A percentile compares a stretch with the other conserved stretches of the same genome.
Evolutionary conservation across 225 moss, liverwort and hornwort genomes (phyloP).

Genomic region (Pleurozium schreberi): DNA sequence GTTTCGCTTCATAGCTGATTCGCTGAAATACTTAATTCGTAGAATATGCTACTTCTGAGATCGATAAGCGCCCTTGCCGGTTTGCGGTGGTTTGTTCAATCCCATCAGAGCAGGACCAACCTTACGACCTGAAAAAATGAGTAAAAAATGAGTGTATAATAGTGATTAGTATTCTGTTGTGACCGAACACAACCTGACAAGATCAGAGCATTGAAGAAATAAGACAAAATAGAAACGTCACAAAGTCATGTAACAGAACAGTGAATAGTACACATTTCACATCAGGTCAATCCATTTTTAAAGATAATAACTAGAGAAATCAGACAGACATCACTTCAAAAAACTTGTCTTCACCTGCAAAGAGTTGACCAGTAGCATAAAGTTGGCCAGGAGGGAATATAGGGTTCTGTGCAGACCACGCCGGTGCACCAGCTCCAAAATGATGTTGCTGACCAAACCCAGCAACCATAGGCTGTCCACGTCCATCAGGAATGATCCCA

Average conservation of each 20-base stretch:
- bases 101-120: slow-evolving; percentile 16
- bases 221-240: not conserved
- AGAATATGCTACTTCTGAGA: slow-evolving; percentile 11
- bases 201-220: not conserved
- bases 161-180: not conserved
- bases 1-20: not conserved
- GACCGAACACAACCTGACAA: not conserved
- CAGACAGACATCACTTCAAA: not conserved
- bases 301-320: not conserved
- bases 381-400: slow-evolving; percentile 19
- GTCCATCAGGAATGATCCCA: slow-evolving; percentile 14
- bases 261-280: not conserved
- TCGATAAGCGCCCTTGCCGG: slow-evolving; percentile 15
- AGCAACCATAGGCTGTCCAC: slow-evolving; percentile 5
- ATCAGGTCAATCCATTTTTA: not conserved
- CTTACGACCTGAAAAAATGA: slow-evolving; percentile 14
- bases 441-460: slow-evolving; percentile 17
- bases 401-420: slow-evolving; percentile 15
- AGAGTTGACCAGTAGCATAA: slow-evolving; percentile 20
- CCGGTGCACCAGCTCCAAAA: not conserved
- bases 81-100: slow-evolving; percentile 22
- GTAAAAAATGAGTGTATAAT: not conserved
- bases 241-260: not conserved
- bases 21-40: not conserved
- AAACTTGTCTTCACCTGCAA: slow-evolving; percentile 2